phyloP scores from a whole-genome alignment of 225 moss, liverwort and hornwort species.

The Physcomitrium patens region DNA sequence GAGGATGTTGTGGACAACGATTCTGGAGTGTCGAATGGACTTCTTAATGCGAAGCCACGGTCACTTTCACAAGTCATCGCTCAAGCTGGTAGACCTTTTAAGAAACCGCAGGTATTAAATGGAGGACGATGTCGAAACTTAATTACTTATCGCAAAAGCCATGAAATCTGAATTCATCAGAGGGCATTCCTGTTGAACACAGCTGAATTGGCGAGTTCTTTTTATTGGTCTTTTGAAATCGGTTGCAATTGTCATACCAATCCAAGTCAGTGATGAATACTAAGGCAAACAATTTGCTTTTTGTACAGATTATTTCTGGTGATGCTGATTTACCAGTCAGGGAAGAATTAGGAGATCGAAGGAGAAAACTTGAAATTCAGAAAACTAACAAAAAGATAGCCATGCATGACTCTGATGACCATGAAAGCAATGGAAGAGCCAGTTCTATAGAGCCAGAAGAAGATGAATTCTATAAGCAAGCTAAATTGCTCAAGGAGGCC shows the following conservation, averaged over 20 bases:
- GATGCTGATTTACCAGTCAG: slow-evolving; percentile 85
- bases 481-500: slow-evolving; percentile 69
- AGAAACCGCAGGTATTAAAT: slow-evolving; percentile 67
- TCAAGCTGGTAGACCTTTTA: slow-evolving; percentile 80
- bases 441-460: slow-evolving; percentile 45
- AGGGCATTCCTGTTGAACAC: background rate
- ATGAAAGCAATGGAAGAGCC: slow-evolving; percentile 38
- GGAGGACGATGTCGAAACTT: background rate
- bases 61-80: slow-evolving; percentile 92
- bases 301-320: slow-evolving; percentile 73
- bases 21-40: slow-evolving; percentile 37
- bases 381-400: slow-evolving; percentile 47
- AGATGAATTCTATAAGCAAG: slow-evolving; percentile 78
- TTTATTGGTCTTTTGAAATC: background rate
- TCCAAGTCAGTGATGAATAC: background rate
- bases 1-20: slow-evolving; percentile 75
- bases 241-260: background rate
- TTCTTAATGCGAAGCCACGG: slow-evolving; percentile 49
- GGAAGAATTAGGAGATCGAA: slow-evolving; percentile 90
- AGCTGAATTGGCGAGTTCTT: background rate
- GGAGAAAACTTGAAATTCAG: slow-evolving; percentile 81
- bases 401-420: slow-evolving; percentile 38
- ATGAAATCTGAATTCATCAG: slow-evolving; percentile 7
- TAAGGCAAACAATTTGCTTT: slow-evolving; percentile 6
- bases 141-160: background rate